Evolutionary conservation across 108 stramenopile species (phyloP), one percentile per base, ranked within the genome.

Genomic region (Pinguiococcus pyrenoidosus): DNA sequence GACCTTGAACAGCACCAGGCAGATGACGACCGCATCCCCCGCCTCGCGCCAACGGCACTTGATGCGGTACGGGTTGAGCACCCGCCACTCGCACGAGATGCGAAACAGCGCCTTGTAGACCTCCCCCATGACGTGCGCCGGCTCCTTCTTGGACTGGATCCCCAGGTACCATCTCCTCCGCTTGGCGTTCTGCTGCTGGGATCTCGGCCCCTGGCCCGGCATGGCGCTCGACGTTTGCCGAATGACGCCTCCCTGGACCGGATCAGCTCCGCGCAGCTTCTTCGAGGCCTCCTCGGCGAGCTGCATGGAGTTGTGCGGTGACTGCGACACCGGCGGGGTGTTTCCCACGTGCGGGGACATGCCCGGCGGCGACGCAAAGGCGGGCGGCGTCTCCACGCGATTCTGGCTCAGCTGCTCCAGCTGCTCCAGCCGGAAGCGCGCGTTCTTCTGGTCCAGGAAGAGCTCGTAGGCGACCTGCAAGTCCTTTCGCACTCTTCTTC

Each of bases 41-140:
- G 38, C 26, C 24, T 26, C 34, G 29, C 29, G 51, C 96, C 96
- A 98, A 32, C 88, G 77, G 64, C 87, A 90, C 44, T 87, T 84
- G 58, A 98, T 81, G 17, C 91, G 77, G 58, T 94, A 95, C 13
- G 83, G 79, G 36, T 80, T 83, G 34, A 87, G 49, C 13, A 58
- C 14, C 7, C 81, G 72, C 96, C 96, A 98, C 52, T 89, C 85
- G 56, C 91, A 98, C 27, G 81, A 81, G 38, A 93, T 65, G 29
- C 85, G 82, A 67, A 80, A 78, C 42, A 98, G 64, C 6, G 96
- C 96, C 55, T 92, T 89, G 72, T 92, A 94, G 16, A 98, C 96
- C 69, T 98, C 96, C 4, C 80, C 90, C 96, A 98, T 98, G 38
- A 98, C 96, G 55, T 89, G 92, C 13, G 85, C 91, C n/a, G 96